Evolutionary conservation across 257 asterid species (phyloP).

Genomic region (Petrea volubilis): DNA sequence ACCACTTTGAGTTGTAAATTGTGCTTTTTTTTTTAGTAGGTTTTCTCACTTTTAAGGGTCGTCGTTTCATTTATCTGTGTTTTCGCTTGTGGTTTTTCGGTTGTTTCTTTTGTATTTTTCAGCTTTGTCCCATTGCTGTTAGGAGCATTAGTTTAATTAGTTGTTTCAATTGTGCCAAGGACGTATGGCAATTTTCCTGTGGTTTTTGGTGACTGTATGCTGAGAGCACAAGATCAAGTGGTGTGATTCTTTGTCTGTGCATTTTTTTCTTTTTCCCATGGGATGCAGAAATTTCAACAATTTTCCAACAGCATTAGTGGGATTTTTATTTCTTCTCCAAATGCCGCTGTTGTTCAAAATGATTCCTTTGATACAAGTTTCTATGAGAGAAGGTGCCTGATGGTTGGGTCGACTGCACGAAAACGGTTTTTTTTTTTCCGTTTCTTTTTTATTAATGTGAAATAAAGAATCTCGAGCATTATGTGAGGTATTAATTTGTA

Average conservation of each 20-base stretch:
- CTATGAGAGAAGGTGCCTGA: too few relatives aligned
- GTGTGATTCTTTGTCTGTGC: not conserved
- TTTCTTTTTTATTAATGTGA: too few relatives aligned
- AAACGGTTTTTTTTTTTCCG: too few relatives aligned
- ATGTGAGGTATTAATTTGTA: not conserved
- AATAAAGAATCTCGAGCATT: too few relatives aligned
- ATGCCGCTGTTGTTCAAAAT: not conserved
- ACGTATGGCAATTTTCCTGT: not conserved
- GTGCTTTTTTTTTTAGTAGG: not conserved
- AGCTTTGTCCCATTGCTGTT: not conserved
- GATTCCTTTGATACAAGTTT: not conserved
- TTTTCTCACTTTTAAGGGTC: not conserved
- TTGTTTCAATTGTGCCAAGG: slow-evolving; percentile 1
- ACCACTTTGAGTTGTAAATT: not conserved
- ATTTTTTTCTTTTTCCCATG: not conserved
- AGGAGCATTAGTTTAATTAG: not conserved
- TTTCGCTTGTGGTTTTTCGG: not conserved
- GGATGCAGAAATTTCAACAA: not conserved
- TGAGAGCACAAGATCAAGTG: too few relatives aligned
- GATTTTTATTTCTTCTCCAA: not conserved
- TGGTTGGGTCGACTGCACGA: too few relatives aligned
- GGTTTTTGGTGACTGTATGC: not conserved
- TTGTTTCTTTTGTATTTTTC: not conserved
- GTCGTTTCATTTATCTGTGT: not conserved
- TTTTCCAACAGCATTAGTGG: not conserved